Evolutionary conservation across 495 filamentous ascomycete species (phyloP).

Genomic region (Thermochaetoides thermophila): DNA sequence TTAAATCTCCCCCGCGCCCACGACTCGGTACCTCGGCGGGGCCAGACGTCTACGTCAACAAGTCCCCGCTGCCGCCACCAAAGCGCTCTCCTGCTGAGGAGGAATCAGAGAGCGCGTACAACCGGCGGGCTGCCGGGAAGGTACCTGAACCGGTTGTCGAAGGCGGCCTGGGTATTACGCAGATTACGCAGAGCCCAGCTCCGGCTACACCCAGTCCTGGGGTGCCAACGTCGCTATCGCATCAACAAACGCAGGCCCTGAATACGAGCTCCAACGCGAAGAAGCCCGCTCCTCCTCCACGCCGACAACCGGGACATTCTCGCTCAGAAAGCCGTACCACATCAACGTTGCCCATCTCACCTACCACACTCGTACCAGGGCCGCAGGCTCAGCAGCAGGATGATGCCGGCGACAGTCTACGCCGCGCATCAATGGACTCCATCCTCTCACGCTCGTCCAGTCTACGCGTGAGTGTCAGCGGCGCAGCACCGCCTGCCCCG

Average conservation of each 20-base stretch:
- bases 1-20: too few relatives aligned
- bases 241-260: too few relatives aligned
- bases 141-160: conserved; percentile 23
- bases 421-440: conserved; percentile 31
- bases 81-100: conserved; percentile 26
- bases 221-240: too few relatives aligned
- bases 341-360: too few relatives aligned
- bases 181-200: conserved; percentile 17
- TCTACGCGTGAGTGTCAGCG: conserved; percentile 19
- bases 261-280: conserved; percentile 15
- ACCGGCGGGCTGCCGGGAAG: conserved; percentile 31
- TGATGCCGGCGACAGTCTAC: conserved; percentile 18
- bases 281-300: conserved; percentile 34
- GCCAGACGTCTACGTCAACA: too few relatives aligned
- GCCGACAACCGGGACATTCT: conserved; percentile 28
- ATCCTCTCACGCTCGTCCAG: conserved; percentile 27
- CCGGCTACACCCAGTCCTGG: too few relatives aligned
- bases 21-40: too few relatives aligned
- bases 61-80: conserved; percentile 31
- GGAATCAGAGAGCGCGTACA: conserved; percentile 25
- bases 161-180: conserved; percentile 13
- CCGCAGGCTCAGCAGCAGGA: conserved; percentile 10
- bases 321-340: conserved; percentile 23
- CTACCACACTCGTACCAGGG: too few relatives aligned
- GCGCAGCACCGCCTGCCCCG: conserved; percentile 31